A percentile compares a stretch with the other conserved stretches of the same genome.
Conservation (phyloP, 176 grass and related monocot species). For the Oryza meyeriana region DNA sequence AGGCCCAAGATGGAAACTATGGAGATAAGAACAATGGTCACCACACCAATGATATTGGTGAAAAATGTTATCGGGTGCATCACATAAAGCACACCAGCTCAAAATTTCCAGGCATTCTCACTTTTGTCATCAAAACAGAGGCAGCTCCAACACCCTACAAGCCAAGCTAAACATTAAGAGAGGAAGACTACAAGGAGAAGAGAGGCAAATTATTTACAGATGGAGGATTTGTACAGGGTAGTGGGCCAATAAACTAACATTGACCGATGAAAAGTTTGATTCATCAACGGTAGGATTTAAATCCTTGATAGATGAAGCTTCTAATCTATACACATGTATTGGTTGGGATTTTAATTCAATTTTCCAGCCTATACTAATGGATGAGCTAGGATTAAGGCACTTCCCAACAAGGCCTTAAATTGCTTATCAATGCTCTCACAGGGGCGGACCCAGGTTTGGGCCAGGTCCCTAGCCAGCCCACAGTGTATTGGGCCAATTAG, state of each 20-base stretch:
- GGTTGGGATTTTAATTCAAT: neutral
- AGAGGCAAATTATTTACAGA: neutral
- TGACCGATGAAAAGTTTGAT: neutral
- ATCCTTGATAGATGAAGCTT: neutral
- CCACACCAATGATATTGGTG: constrained; percentile 79
- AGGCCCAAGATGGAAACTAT: constrained; percentile 62
- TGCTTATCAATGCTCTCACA: neutral
- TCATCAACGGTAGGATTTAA: constrained; percentile 17
- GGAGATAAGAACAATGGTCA: constrained; percentile 77
- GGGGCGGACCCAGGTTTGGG: too few relatives aligned
- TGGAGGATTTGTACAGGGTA: neutral
- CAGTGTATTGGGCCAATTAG: too few relatives aligned
- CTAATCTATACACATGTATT: neutral
- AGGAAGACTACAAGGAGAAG: constrained; percentile 29
- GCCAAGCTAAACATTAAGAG: neutral
- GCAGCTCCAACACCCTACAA: constrained; percentile 4
- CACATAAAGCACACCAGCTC: constrained; percentile 9
- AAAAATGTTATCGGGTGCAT: constrained; percentile 68
- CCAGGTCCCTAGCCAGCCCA: too few relatives aligned
- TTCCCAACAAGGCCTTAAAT: neutral
- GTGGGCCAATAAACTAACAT: constrained; percentile 2
- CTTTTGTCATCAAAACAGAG: constrained; percentile 29
- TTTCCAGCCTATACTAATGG: neutral
- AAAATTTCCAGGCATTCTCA: constrained; percentile 41
- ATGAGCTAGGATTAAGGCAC: neutral